Evolutionary conservation across 306 rosid species (phyloP), one percentile per base, ranked within the genome.

Genomic region (Prunus salicina): DNA sequence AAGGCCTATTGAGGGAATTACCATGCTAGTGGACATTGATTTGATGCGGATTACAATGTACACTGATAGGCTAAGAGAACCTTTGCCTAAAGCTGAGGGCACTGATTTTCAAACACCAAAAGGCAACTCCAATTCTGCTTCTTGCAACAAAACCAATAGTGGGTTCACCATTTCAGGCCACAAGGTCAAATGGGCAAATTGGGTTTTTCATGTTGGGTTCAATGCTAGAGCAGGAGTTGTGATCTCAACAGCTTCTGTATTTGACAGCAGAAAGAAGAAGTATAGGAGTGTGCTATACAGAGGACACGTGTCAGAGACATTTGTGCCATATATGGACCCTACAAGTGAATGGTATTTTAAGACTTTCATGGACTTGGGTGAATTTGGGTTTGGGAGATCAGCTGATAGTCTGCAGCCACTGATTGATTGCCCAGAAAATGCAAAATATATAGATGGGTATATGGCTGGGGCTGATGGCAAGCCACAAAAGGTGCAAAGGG

Each of bases 301-400:
- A 84, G 98, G 98, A 24, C 96, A 93, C 77, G 88, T 91, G n/a
- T 89, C 98, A 0, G 97, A 93, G 83, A 87, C 91, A 18, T 91
- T 91, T 78, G 98, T 93, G 41, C 97, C 98, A 19, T 91, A 93
- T 27, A 88, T 89, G 96, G 97, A 93, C 78, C 88, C 92, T 6
- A 84, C 96, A 62, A 47, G 70, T 14, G 98, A 93, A 68, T 93
- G 97, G 97, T 93, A 91, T 60, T 93, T 77, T 62, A 91, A 84
- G 79, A 91, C 98, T n/a, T 93, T 89, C 64, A 87, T 93, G 96
- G 98, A 93, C 63, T 77, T 85, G 8, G 98, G 97, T 0, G 98
- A 93, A 63, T 93, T 86, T 69, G 98, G 98, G 20, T 91, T 93
- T 58, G 97, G 98, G 12, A 86, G 93, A 69, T 20, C 96, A 18